Percentiles rank a stretch among this genome's conserved stretches.
Evolutionary conservation across 352 stramenopile species (phyloP).

Genomic region (Pythium folliculosum): DNA sequence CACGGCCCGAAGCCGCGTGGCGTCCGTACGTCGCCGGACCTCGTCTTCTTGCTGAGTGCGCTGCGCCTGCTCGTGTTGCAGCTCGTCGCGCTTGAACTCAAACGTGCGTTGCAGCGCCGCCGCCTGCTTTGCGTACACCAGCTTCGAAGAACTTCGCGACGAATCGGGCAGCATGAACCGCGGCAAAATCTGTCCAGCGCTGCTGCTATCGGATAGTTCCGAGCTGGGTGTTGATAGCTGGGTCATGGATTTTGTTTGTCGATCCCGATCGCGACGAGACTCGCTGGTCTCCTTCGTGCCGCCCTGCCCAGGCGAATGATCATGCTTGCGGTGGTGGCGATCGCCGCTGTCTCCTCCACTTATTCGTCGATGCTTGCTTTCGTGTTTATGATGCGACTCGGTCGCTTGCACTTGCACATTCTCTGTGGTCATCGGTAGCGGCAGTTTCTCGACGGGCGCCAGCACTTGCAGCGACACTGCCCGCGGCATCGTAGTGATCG

Average conservation of each 20-base stretch:
- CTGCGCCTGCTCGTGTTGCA: background rate
- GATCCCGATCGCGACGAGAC: background rate
- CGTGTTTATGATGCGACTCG: background rate
- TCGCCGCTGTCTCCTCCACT: background rate
- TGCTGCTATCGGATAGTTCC: background rate
- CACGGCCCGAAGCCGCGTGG: conserved; percentile 44
- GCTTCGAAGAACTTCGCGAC: conserved; percentile 15
- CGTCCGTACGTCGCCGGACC: conserved; percentile 29
- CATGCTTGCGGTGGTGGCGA: background rate
- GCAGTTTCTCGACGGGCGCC: background rate
- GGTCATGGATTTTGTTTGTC: conserved; percentile 20
- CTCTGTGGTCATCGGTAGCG: background rate
- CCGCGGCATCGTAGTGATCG: conserved; percentile 1
- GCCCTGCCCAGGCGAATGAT: background rate
- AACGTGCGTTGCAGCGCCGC: conserved; percentile 19
- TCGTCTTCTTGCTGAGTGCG: conserved; percentile 22
- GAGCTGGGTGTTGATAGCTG: background rate
- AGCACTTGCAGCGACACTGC: conserved; percentile 15
- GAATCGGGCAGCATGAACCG: conserved; percentile 50
- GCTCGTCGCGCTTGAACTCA: conserved; percentile 11
- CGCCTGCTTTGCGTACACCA: conserved; percentile 14
- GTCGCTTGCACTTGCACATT: background rate
- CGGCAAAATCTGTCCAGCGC: conserved; percentile 37
- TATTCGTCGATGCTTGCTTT: background rate
- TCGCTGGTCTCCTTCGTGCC: background rate